Evolutionary conservation across 768 basidiomycete species (phyloP), one percentile per base, ranked within the genome.

Genomic region (Dioszegia crocea): DNA sequence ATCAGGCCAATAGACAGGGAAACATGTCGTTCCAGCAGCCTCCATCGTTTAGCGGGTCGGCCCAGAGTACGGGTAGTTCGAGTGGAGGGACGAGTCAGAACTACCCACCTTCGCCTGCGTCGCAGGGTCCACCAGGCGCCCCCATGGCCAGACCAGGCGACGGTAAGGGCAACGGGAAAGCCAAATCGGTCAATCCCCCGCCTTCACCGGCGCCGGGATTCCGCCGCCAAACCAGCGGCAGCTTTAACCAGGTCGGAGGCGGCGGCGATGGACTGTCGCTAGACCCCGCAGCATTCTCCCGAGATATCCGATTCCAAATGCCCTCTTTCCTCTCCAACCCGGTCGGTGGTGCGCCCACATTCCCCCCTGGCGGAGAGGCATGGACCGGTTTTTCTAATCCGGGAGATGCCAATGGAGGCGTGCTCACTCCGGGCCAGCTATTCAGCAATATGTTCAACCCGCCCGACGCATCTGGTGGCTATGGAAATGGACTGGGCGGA

Each of bases 301-400:
- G 67, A 1, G 67, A 72, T 38, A 68, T 76, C 24, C 63, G 68
- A 31, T 76, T 76, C 45, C 73, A 74, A 53, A 70, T 74, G 16
- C 66, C 71, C 10, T 60, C 59, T 0, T 70, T 73, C 56, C 55
- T 68, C 19, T 62, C 68, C 0, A 64, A 64, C 51, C 60, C 59
- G 30, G 59, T 63, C 0, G 64, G 60, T 19, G 67, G 65, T 11
- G 71, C 68, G 17, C 69, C 73, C 1, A 65, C 73, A 2, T 72
- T 72, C 59, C 75, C 75, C 29, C 67, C 72, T 6, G 75, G 75
- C 21, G 75, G 71, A 26, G 75, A 76, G 47, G 75, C 71, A n/a
- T 76, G 73, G 73, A 62, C 67, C 4, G 75, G 75, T 1, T 74
- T 70, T 57, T 46, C 43, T 21, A 64, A 56, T 11, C 60, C 66